A percentile compares a stretch with the other conserved stretches of the same genome.
phyloP scores from a whole-genome alignment of 2,329 filamentous ascomycete species.

The Xylariaceae sp. region DNA sequence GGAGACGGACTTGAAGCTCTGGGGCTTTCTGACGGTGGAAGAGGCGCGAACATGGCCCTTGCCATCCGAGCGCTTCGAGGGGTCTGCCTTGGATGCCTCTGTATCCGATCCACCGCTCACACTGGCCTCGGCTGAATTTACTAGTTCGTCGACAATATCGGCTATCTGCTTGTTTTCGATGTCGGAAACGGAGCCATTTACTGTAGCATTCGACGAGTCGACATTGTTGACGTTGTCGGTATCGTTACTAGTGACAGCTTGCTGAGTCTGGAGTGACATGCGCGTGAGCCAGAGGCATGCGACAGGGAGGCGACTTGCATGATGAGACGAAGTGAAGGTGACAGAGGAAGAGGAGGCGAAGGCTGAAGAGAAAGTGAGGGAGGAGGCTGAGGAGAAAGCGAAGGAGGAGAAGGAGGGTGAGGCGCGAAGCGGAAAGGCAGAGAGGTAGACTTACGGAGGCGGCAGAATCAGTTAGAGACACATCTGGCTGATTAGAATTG shows the following conservation, averaged over 20 bases:
- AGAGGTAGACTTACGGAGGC: constrained; percentile 35
- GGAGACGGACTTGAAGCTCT: constrained; percentile 82
- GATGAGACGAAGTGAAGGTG: background rate
- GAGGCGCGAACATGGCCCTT: constrained; percentile 61
- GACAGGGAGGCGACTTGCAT: constrained; percentile 8
- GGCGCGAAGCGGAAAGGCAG: background rate
- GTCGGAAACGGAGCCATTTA: constrained; percentile 59
- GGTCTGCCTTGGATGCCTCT: constrained; percentile 66
- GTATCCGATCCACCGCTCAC: constrained; percentile 77
- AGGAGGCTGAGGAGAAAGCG: background rate
- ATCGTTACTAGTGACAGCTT: constrained; percentile 42
- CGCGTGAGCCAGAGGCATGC: constrained; percentile 12
- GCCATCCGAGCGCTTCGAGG: constrained; percentile 57
- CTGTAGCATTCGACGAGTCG: constrained; percentile 43
- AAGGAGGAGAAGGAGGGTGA: background rate
- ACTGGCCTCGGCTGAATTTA: constrained; percentile 67
- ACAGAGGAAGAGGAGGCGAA: background rate
- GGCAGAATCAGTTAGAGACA: constrained; percentile 37
- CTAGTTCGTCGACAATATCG: constrained; percentile 59
- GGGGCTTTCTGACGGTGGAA: constrained; percentile 70
- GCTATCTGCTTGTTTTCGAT: constrained; percentile 60
- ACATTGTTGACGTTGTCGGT: constrained; percentile 49
- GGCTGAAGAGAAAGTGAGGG: background rate
- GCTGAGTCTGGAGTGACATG: constrained; percentile 31
- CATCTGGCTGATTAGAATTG: constrained; percentile 37